These are phyloP conservation scores for Globisporangium camurandrum DNA, from an alignment of 352 stramenopile species.

Conservation along the genomic window DNA sequence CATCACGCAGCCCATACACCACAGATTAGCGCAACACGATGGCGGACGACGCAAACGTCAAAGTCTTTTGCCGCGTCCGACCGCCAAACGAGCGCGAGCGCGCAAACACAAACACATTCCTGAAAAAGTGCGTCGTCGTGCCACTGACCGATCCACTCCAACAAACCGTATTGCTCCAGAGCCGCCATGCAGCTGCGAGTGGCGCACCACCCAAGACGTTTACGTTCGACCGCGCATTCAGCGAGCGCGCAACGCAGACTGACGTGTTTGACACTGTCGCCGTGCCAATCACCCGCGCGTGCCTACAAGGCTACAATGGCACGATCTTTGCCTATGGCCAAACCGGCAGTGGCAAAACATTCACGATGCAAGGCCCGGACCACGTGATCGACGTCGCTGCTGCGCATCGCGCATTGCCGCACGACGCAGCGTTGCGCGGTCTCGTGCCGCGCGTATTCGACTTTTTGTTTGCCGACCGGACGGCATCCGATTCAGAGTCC, in stretches of 20 bases:
- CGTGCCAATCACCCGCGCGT: conserved; percentile 73
- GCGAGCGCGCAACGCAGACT: conserved; percentile 84
- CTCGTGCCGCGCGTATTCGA: conserved; percentile 80
- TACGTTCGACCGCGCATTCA: conserved; percentile 90
- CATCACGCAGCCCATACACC: background rate
- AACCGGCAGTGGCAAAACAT: conserved; percentile 81
- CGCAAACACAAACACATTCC: conserved; percentile 18
- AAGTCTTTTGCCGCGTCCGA: conserved; percentile 83
- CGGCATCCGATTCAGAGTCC: conserved; percentile 3
- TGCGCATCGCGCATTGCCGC: conserved; percentile 11
- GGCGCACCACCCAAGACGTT: conserved; percentile 67
- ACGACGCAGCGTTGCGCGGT: conserved; percentile 39
- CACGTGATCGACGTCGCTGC: conserved; percentile 57
- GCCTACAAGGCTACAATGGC: conserved; percentile 78
- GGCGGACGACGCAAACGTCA: conserved; percentile 63
- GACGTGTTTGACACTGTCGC: conserved; percentile 88
- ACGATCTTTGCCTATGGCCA: conserved; percentile 86
- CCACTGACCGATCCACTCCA: conserved; percentile 28
- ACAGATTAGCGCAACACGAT: conserved; percentile 6
- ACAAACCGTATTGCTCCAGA: conserved; percentile 55
- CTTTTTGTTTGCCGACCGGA: conserved; percentile 64
- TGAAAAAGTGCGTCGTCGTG: conserved; percentile 64
- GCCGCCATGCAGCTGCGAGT: conserved; percentile 23
- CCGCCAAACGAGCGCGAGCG: conserved; percentile 73
- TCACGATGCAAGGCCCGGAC: conserved; percentile 79